Evolutionary conservation across 208 protist genomes (phyloP), one percentile per base, ranked within the genome.

Genomic region (Acanthamoeba castellanii): DNA sequence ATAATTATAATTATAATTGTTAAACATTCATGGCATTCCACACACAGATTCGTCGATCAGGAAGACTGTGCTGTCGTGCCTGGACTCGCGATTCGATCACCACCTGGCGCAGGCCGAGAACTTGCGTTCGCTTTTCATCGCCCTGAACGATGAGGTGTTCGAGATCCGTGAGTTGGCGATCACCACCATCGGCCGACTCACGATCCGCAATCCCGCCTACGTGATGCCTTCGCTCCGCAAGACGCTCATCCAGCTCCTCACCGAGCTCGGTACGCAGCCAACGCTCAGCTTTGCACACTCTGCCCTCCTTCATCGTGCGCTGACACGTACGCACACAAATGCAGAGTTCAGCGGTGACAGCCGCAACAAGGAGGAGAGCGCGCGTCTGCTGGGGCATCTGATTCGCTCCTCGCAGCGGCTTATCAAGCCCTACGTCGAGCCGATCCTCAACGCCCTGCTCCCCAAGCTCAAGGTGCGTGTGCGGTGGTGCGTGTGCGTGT

Each of bases 101-200:
- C 96, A 98, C 92, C 95, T 99, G 18, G 97, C 98, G 11, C 97
- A 98, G 76, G 95, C 98, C 13, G 96, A 98, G 61, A 98, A 97
- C 92, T 78, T 99, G 20, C 94, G 97, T 47, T 96, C 92, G 3
- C 95, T 99, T 22, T 98, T 99, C 64, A 95, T 98, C 30, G 98
- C 98, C 0, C 92, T 99, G 16, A 99, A 99, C 92, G 98, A 99
- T 92, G 98, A 99, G 90, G 90, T 96, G 1, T 99, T 99, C 96
- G 45, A 95, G 45, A 98, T 99, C 50, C 87, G 98, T 20, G 97
- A 97, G 59, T 78, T 98, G n/a, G 96, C 98, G 13, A 97, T 99
- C 22, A 68, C n/a, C n/a, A 95, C 99, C 7, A 96, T 99, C 59
- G 98, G 98, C 37, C 92, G 98, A 27, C 95, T 99, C 11, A 97